Base-by-base conservation (phyloP, 352 stramenopile genomes). In the Pythium grandisporangium region DNA sequence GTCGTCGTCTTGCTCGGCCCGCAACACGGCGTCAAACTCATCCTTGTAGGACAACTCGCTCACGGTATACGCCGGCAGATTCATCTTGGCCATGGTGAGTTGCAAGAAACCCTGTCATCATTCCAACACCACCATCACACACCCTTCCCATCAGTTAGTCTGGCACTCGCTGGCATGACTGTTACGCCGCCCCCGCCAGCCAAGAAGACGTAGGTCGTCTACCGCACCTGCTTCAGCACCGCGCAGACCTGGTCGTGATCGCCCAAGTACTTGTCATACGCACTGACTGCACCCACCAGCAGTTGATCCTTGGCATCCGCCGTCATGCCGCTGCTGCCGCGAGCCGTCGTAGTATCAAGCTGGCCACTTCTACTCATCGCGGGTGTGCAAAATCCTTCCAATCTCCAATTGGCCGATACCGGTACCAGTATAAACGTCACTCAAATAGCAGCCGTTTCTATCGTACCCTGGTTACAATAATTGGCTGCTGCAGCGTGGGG, bases 41-140 rank as follows among this genome's bases (percentile, higher is more conserved):
- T 83, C 73, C 17, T 70, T 66, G 30, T 77, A 87, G 21, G 73
- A 87, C 7, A 79, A 45, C 36, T 87, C 73, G 22, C 60, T 63
- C 23, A 87, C 34, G 7, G 63, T 48, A 34, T 87, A 61, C 19
- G 62, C 51, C 14, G 67, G 56, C 5, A 87, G 51, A 11, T 60
- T 58, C 42, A 70, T 55, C 42, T 58, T 66, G 16, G 70, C 70
- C 55, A 71, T 84, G 21, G 68, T 71, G 22, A 84, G 61, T 61
- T 79, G 81, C n/a, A 87, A 40, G 49, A 84, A 84, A 17, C 66
- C 73, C 73, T 86, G 46, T n/a, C 30, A n/a, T n/a, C n/a, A 32
- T 32, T 14, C 27, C 8, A 32, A 32, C 27, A 32, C 8, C 1
- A 32, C 20, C 30, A 14, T 30, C 35, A 12, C 29, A n/a, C n/a